Conservation (phyloP, 2,329 filamentous ascomycete genomes). For the Aspergillus sp. region DNA sequence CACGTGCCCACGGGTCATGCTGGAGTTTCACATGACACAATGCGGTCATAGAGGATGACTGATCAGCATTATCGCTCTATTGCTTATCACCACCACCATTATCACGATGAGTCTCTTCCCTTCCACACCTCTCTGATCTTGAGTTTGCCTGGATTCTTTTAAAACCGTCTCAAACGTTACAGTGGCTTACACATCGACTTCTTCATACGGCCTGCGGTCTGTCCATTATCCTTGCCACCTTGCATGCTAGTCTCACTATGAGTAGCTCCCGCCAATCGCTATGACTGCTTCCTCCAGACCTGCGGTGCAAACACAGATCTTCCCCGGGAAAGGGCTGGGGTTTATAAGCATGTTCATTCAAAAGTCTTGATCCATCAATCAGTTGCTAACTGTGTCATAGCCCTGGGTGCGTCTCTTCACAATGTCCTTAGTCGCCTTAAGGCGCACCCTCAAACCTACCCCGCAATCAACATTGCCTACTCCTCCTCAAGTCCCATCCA, state of each 20-base stretch:
- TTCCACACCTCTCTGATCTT: neutral
- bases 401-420: conserved; percentile 86
- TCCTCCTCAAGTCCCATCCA: conserved; percentile 71
- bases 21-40: conserved; percentile 27
- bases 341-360: conserved; percentile 50
- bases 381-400: conserved; percentile 48
- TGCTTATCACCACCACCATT: neutral
- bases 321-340: conserved; percentile 66
- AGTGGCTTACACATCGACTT: neutral
- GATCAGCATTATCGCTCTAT: neutral
- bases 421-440: conserved; percentile 86
- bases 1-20: conserved; percentile 17
- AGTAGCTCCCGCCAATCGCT: conserved; percentile 14
- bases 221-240: neutral
- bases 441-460: conserved; percentile 78
- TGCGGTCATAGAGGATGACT: conserved; percentile 14
- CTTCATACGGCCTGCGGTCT: neutral
- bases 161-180: neutral
- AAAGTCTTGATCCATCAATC: conserved; percentile 6
- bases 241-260: conserved; percentile 8
- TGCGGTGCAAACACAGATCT: conserved; percentile 55
- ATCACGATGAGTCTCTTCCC: no score
- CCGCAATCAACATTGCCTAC: conserved; percentile 78
- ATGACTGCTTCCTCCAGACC: conserved; percentile 35
- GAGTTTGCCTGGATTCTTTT: neutral